Base-by-base conservation (phyloP, 441 rosid species). In the Populus hybrid region DNA sequence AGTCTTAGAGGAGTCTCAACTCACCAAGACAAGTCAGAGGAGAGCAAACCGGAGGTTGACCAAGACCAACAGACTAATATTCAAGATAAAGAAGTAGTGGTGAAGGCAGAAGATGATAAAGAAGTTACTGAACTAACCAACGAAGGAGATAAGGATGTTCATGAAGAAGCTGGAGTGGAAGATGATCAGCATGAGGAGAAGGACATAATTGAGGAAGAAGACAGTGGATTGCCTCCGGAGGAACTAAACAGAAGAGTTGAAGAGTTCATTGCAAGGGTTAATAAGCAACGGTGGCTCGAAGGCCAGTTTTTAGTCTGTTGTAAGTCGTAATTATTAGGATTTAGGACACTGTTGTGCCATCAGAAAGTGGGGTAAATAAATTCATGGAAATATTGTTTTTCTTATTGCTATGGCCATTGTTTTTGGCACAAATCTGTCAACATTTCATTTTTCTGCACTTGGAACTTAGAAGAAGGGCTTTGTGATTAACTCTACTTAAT, bases 191-290 rank as follows among this genome's bases (percentile, higher is more conserved):
- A 73, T 6, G 75, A 67, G 61, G 76, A 53, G 11, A 38, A 77
- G 36, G 64, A 73, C 1, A 20, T 42, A 9, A 74, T 63, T 7
- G 82, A 28, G 3, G 83, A 28, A 4, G 86, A 80, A 77, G 87
- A 69, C 4, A 38, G 28, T 50, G 84, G 75, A 11, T 69, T 84
- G 84, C 76, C 81, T 2, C 68, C 77, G 24, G 91, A 89, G 71
- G 92, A 91, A 56, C 77, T 91, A 59, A 84, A 87, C 61, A 88
- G 73, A 77, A 91, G 83, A 68, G 79, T 82, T 24, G 95, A 91
- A 70, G 91, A 86, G n/a, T 91, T 91, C 83, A 91, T 91, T 69
- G 91, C 91, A 20, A 91, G 89, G 80, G 88, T 91, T 74, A 88
- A 89, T 64, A 87, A 73, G 77, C 88, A 88, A 83, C 82, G 95